A percentile compares a stretch with the other conserved stretches of the same genome.
phyloP scores from a whole-genome alignment of 768 basidiomycete genomes.

The Russula dissimulans region DNA sequence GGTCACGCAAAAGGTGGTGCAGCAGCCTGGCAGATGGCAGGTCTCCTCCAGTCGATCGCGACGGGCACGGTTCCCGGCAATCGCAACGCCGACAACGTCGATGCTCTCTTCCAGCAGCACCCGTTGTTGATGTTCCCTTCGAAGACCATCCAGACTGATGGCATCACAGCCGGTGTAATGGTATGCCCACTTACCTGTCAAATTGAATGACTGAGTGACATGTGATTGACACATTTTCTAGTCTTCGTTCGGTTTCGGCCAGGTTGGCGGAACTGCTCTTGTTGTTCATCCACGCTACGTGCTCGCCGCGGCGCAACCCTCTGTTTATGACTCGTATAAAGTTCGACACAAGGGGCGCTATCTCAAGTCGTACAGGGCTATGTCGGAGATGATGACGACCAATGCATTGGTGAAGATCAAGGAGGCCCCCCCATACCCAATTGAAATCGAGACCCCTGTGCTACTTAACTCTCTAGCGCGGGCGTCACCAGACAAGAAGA shows the following conservation, averaged over 20 bases:
- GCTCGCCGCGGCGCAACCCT: conserved; percentile 72
- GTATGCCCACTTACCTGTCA: conserved; percentile 28
- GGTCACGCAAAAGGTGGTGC: conserved; percentile 99
- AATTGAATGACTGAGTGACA: conserved; percentile 2
- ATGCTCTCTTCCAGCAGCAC: conserved; percentile 84
- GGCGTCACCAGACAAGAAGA: conserved; percentile 72
- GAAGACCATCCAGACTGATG: conserved; percentile 89
- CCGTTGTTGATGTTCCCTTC: conserved; percentile 96
- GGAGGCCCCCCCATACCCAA: conserved; percentile 80
- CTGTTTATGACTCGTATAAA: conserved; percentile 72
- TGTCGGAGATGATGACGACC: conserved; percentile 94
- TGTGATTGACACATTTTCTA: conserved; percentile 23
- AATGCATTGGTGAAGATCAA: conserved; percentile 93
- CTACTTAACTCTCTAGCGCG: conserved; percentile 90
- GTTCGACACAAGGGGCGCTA: conserved; percentile 56
- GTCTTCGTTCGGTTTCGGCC: conserved; percentile 97
- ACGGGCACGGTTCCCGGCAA: conserved; percentile 91
- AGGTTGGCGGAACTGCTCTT: conserved; percentile 90
- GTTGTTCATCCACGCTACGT: conserved; percentile 88
- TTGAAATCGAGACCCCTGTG: conserved; percentile 78
- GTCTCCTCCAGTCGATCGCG: conserved; percentile 76
- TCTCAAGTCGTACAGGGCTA: conserved; percentile 72
- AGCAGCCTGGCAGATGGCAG: conserved; percentile 96
- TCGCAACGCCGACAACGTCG: conserved; percentile 94
- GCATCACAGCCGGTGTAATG: conserved; percentile 82